These are phyloP conservation scores for Cyphellophora attinorum DNA, from an alignment of 2,329 filamentous ascomycete species.

Conservation along the genomic window DNA sequence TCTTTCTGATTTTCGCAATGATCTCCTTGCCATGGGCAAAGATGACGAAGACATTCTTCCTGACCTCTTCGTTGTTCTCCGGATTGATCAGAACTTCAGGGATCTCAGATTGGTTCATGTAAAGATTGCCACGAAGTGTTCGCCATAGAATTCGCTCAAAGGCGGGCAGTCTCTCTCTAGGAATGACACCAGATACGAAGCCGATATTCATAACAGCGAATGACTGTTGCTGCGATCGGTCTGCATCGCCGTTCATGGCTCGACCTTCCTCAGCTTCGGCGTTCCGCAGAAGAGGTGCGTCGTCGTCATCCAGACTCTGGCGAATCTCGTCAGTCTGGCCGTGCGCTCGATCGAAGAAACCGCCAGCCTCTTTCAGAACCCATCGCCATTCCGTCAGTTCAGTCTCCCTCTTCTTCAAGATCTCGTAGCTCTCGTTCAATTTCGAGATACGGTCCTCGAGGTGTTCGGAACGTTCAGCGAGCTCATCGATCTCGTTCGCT, in stretches of 20 bases:
- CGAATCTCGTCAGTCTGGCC: slow-evolving; percentile 96
- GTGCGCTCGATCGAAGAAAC: slow-evolving; percentile 89
- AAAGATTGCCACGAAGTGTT: slow-evolving; percentile 91
- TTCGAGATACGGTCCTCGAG: slow-evolving; percentile 85
- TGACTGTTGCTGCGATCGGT: slow-evolving; percentile 58
- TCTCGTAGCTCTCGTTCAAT: slow-evolving; percentile 97
- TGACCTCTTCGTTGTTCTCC: slow-evolving; percentile 78
- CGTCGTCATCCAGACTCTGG: slow-evolving; percentile 78
- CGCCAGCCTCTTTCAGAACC: slow-evolving; percentile 90
- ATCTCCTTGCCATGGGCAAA: slow-evolving; percentile 98
- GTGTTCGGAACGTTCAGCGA: slow-evolving; percentile 83
- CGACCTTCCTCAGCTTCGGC: slow-evolving; percentile 67
- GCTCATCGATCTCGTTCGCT: slow-evolving; percentile 90
- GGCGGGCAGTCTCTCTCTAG: slow-evolving; percentile 80
- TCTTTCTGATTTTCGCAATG: slow-evolving; percentile 96
- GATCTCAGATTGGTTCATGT: slow-evolving; percentile 99
- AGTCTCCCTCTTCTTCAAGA: slow-evolving; percentile 91
- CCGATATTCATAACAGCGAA: slow-evolving; percentile 99
- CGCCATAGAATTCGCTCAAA: slow-evolving; percentile 98
- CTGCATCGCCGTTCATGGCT: slow-evolving; percentile 47
- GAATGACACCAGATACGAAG: slow-evolving; percentile 93
- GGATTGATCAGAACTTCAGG: slow-evolving; percentile 87
- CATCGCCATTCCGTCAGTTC: slow-evolving; percentile 97
- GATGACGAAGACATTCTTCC: slow-evolving; percentile 99
- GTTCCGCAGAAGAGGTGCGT: slow-evolving; percentile 86